Evolutionary conservation across 352 stramenopile species (phyloP), one percentile per base, ranked within the genome.

Genomic region (Peronospora destructor): DNA sequence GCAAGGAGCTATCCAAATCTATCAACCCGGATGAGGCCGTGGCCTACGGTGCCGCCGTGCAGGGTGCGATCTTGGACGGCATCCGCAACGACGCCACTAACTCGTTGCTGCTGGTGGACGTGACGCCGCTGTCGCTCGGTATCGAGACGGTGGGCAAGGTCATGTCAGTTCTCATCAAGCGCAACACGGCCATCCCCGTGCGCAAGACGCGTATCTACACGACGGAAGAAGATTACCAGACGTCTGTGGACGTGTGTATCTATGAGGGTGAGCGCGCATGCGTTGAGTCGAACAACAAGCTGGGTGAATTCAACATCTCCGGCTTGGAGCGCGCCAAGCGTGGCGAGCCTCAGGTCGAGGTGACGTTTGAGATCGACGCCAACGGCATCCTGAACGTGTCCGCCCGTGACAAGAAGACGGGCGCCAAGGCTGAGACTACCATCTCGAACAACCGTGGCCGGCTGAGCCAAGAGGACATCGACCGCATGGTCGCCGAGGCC

Each of bases 311-410:
- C 59, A 89, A 85, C 56, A 95, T 97, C 53, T 87, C 69, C 2
- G 87, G 87, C 49, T 62, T 97, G 11, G 70, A 95, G 65, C 77
- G 81, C 43, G 85, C 83, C 35, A 86, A 88, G 53, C 84, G 82
- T 28, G 87, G 88, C 26, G 85, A 95, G 66, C 85, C 87, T 13
- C 91, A 97, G 68, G 78, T 95, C 12, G 84, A 94, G 53, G 81
- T 93, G 33, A 94, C 83, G 41, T 97, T 97, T 57, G 71, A 88
- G 46, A 82, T 97, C 26, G 89, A 97, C 59, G 86, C 87, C 2
- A 97, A 97, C 55, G 89, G 89, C 39, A 96, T 97, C 57, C 63
- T 97, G 28, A 87, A 91, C 65, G 89, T 97, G 26, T 85, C 73
- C 38, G 88, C 87, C 29, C 65, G 74, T 41, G 87, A 97, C 69